Base-by-base conservation (phyloP, 2,329 filamentous ascomycete genomes). In the Fusarium newnesense region DNA sequence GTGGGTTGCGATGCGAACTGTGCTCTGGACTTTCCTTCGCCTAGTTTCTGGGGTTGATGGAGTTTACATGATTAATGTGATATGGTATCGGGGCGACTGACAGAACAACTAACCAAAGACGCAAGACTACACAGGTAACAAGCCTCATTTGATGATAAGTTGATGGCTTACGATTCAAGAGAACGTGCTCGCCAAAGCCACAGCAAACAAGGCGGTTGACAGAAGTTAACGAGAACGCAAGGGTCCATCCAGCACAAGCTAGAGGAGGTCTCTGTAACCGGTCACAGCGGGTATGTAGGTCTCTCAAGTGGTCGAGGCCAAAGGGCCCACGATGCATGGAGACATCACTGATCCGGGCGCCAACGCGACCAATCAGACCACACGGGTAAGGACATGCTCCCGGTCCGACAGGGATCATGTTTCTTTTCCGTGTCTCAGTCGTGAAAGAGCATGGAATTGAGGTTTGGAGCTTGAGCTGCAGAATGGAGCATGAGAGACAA, bases 331-430 rank as follows among this genome's bases (percentile, higher is more conserved):
- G 70, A 70, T 72, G 74, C 69, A 75, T 74, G 75, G 72, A 61
- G 70, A 67, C 67, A 77, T 76, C 75, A 78, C 73, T 64, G 67
- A 76, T 70, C 68, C 71, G 73, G 80, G 81, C 81, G 81, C 78
- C 80, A 81, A 81, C 74, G 74, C 54, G 70, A 50, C 81, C 81
- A 82, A 82, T 82, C 77, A 81, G 53, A 59, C 68, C 30, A 56
- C 58, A 57, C 37, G 53, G 49, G 60, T 57, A 66, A 54, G 57
- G 63, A 67, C 74, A 69, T 58, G 42, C 60, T 73, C 66, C 68
- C 59, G 69, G 70, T 36, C 67, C 42, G 56, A 60, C 70, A 77
- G 59, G 69, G 69, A 60, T 74, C 43, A 54, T 70, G 64, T 59
- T 67, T 69, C 76, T 74, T 67, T 49, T 59, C 30, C 26, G 32